phyloP scores from a whole-genome alignment of 441 rosid species.

The Biscutella laevigata region DNA sequence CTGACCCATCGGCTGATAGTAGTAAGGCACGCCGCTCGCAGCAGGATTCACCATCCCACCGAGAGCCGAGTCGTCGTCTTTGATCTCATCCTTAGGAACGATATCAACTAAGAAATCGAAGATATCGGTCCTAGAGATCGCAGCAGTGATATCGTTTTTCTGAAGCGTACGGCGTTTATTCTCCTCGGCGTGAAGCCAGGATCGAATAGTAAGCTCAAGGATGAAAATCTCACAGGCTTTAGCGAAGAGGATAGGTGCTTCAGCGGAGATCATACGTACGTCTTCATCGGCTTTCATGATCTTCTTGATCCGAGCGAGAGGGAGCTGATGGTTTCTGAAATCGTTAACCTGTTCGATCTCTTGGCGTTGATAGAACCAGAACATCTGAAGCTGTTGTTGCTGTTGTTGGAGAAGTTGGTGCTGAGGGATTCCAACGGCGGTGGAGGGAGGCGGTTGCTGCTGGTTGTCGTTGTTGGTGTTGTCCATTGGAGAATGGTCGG shows the following conservation, averaged over 20 bases:
- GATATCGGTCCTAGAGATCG: slow-evolving; percentile 72
- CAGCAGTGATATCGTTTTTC: slow-evolving; percentile 80
- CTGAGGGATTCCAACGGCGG: no score
- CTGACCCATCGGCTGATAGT: slow-evolving; percentile 82
- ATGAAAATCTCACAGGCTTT: slow-evolving; percentile 93
- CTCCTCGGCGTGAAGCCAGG: slow-evolving; percentile 87
- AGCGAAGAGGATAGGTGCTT: slow-evolving; percentile 78
- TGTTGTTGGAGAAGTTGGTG: slow-evolving; percentile 69
- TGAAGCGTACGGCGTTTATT: slow-evolving; percentile 78
- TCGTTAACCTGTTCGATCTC: slow-evolving; percentile 68
- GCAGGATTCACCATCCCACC: slow-evolving; percentile 55
- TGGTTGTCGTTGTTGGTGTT: no score
- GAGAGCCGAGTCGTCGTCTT: slow-evolving; percentile 32
- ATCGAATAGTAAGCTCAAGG: slow-evolving; percentile 62
- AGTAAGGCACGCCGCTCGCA: slow-evolving; percentile 83
- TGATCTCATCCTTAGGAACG: slow-evolving; percentile 68
- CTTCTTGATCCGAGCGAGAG: slow-evolving; percentile 79
- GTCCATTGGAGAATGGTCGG: no score
- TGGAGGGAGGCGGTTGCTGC: no score
- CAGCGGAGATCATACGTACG: slow-evolving; percentile 86
- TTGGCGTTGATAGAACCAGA: slow-evolving; percentile 64
- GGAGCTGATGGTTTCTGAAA: slow-evolving; percentile 83
- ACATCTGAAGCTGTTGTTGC: slow-evolving; percentile 72
- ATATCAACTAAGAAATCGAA: slow-evolving; percentile 80
- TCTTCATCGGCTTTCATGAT: slow-evolving; percentile 92